Base-by-base conservation (phyloP, 805 yeast species). In the Spathaspora sp. region DNA sequence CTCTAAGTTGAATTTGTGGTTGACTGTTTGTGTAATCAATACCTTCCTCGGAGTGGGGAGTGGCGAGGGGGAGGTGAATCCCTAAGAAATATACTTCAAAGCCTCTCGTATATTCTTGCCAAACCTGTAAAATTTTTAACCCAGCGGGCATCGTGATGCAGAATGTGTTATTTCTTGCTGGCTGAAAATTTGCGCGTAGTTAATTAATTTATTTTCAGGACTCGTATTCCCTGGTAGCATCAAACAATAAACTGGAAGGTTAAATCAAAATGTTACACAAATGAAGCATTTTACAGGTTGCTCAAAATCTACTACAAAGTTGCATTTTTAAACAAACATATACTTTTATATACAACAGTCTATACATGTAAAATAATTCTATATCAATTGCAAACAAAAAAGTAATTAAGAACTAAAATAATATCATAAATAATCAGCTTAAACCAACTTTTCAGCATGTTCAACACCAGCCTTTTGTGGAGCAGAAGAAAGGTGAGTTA, bases 371-470 rank as follows among this genome's bases (percentile, higher is more conserved):
- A 16, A 3, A 10, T 6, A 35, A 35, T 11, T 35, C 40, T 35
- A 35, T 16, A 35, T 35, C 40, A 35, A 35, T n/a, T 14, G 16
- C 17, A 35, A 14, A 23, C 16, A 45, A 29, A 45, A 29, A 31
- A 28, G 47, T 29, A 45, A 23, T 45, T 45, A 45, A 45, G 47
- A 45, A 45, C 31, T 45, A 23, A 45, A 45, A 20, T 19, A 17
- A 28, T 31, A 31, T n/a, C 16, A 42, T 23, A 14, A n/a, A 12
- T 16, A 18, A 31, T 29, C 14, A 17, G 12, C 31, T 31, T 45
- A 45, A n/a, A 45, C 47, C n/a, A 45, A 45, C 19, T 45, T 49
- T 45, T 52, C 55, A 18, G 23, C 35, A 32, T 52, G 55, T 32
- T 46, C 53, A 40, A 47, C 42, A 9, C 26, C 40, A 7, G 32